These are phyloP conservation scores for Cryphonectria nitschkei DNA, from an alignment of 2,329 filamentous ascomycete species.

Conservation along the genomic window DNA sequence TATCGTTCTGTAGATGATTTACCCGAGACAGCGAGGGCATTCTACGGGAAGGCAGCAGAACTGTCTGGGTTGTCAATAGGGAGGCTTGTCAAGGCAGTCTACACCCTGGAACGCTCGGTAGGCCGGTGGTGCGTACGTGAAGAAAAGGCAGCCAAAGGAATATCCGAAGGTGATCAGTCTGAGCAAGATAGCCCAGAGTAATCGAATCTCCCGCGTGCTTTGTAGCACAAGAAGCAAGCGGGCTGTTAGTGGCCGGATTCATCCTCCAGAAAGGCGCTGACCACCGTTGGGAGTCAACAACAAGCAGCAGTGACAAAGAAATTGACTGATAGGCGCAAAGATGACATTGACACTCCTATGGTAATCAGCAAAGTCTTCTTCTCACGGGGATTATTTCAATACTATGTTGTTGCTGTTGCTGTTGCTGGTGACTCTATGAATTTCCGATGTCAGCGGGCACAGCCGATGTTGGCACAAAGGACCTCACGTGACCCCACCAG, in stretches of 20 bases:
- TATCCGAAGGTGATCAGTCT: constrained; percentile 13
- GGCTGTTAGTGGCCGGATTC: not conserved
- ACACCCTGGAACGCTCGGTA: constrained; percentile 43
- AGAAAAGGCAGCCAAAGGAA: constrained; percentile 27
- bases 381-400: not conserved
- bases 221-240: not conserved
- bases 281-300: not conserved
- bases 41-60: constrained; percentile 48
- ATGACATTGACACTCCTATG: not conserved
- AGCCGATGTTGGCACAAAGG: constrained; percentile 4
- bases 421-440: not conserved
- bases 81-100: constrained; percentile 42
- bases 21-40: constrained; percentile 43
- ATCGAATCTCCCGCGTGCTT: not conserved
- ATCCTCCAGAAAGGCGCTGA: not conserved
- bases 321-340: not conserved
- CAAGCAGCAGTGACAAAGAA: not conserved
- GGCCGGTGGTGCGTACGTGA: constrained; percentile 39
- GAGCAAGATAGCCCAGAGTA: constrained; percentile 11
- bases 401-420: not conserved
- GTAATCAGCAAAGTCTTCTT: not conserved
- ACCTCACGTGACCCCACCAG: constrained; percentile 16
- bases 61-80: constrained; percentile 41
- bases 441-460: not conserved
- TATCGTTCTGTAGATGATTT: constrained; percentile 48